These are phyloP conservation scores for Calonectria pteridis DNA, from an alignment of 2,329 filamentous ascomycete genomes.

Conservation along the genomic window DNA sequence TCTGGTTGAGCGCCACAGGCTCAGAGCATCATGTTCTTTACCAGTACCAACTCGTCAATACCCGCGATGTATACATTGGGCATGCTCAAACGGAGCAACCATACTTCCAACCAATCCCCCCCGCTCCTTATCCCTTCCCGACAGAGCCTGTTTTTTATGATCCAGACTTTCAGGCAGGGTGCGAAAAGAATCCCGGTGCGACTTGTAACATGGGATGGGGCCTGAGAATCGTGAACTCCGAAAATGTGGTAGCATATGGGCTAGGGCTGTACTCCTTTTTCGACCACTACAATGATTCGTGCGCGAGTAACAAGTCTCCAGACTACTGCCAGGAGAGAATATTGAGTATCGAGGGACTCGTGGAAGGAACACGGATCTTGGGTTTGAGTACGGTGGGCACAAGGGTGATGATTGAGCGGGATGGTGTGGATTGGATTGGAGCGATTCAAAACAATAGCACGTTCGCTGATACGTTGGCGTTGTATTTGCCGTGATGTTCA, in stretches of 20 bases:
- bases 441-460: slow-evolving; percentile 45
- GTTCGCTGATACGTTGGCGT: slow-evolving; percentile 46
- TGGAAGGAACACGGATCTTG: slow-evolving; percentile 38
- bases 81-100: slow-evolving; percentile 78
- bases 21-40: slow-evolving; percentile 77
- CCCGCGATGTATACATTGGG: slow-evolving; percentile 72
- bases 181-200: slow-evolving; percentile 58
- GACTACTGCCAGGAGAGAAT: slow-evolving; percentile 62
- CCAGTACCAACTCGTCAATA: slow-evolving; percentile 74
- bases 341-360: slow-evolving; percentile 44
- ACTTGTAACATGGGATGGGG: slow-evolving; percentile 74
- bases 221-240: slow-evolving; percentile 69
- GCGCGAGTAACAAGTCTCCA: slow-evolving; percentile 56
- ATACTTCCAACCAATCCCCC: slow-evolving; percentile 77
- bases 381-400: slow-evolving; percentile 47
- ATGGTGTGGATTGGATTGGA: slow-evolving; percentile 38
- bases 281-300: slow-evolving; percentile 68
- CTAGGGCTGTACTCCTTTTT: slow-evolving; percentile 78
- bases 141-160: slow-evolving; percentile 51
- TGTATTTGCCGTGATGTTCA: slow-evolving; percentile 40
- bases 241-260: slow-evolving; percentile 70
- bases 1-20: slow-evolving; percentile 75
- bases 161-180: slow-evolving; percentile 39
- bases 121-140: slow-evolving; percentile 68
- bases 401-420: slow-evolving; percentile 42